These are phyloP conservation scores for Hyphopichia khmerensis DNA, from an alignment of 1,139 yeast genomes.

Conservation along the genomic window DNA sequence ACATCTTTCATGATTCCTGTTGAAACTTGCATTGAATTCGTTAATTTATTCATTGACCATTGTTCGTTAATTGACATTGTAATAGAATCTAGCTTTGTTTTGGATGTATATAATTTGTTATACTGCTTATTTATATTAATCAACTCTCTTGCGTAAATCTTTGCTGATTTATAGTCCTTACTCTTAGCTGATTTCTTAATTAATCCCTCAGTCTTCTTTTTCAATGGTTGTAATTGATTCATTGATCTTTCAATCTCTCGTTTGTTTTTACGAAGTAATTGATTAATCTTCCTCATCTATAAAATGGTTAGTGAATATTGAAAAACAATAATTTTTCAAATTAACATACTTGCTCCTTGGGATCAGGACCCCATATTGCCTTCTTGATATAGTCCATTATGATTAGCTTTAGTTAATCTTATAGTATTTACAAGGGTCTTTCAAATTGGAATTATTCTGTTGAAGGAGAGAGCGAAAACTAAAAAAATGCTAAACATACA, in stretches of 20 bases:
- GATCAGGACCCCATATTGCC: slow-evolving; percentile 94
- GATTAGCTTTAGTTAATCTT: too few relatives aligned
- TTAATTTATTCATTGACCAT: slow-evolving; percentile 79
- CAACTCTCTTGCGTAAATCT: slow-evolving; percentile 78
- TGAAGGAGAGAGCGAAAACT: background rate
- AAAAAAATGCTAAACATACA: too few relatives aligned
- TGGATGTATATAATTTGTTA: slow-evolving; percentile 71
- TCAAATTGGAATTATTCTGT: too few relatives aligned
- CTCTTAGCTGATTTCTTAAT: slow-evolving; percentile 77
- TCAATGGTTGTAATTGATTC: slow-evolving; percentile 64
- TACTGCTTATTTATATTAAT: slow-evolving; percentile 74
- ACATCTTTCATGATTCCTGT: slow-evolving; percentile 89
- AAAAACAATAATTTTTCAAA: too few relatives aligned
- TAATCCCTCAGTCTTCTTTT: slow-evolving; percentile 71
- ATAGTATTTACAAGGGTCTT: too few relatives aligned
- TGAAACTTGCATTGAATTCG: slow-evolving; percentile 77
- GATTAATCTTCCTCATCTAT: slow-evolving; percentile 77
- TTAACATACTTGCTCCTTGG: slow-evolving; percentile 72
- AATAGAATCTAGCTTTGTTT: slow-evolving; percentile 83
- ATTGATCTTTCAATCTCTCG: slow-evolving; percentile 77
- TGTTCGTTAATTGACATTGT: slow-evolving; percentile 90
- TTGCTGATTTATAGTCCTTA: slow-evolving; percentile 73
- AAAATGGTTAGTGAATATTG: slow-evolving; percentile 25
- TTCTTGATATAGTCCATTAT: slow-evolving; percentile 72
- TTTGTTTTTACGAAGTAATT: slow-evolving; percentile 77